phyloP scores from a whole-genome alignment of 169 alveolate genomes.

The Cryptosporidium parvum region DNA sequence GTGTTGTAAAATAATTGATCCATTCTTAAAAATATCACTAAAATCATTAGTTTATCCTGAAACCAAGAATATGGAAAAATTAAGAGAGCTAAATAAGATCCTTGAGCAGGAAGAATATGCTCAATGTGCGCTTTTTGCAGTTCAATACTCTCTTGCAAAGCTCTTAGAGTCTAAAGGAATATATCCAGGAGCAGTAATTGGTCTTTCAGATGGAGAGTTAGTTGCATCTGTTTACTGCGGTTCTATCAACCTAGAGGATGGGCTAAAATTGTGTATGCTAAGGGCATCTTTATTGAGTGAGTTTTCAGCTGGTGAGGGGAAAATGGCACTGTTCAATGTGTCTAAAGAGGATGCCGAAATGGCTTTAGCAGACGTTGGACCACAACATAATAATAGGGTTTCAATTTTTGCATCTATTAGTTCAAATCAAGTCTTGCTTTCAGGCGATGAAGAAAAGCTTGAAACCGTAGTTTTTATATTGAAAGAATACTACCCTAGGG shows the following conservation, averaged over 20 bases:
- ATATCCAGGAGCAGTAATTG: constrained; percentile 82
- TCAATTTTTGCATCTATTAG: constrained; percentile 79
- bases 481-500: constrained; percentile 21
- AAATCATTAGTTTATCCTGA: constrained; percentile 78
- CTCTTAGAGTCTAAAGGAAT: constrained; percentile 82
- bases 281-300: constrained; percentile 77
- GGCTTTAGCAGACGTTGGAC: constrained; percentile 84
- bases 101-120: constrained; percentile 77
- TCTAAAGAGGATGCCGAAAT: constrained; percentile 82
- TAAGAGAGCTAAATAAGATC: constrained; percentile 57
- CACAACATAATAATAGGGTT: constrained; percentile 71
- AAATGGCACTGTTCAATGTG: constrained; percentile 77
- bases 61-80: constrained; percentile 35
- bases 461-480: constrained; percentile 78
- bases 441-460: constrained; percentile 79
- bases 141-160: constrained; percentile 83
- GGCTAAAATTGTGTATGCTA: constrained; percentile 76
- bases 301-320: constrained; percentile 64
- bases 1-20: constrained; percentile 80
- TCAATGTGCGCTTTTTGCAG: constrained; percentile 84
- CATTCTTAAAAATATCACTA: constrained; percentile 78
- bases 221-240: constrained; percentile 82
- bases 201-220: constrained; percentile 82
- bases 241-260: constrained; percentile 80
- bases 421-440: constrained; percentile 75